Conservation (phyloP, 129 eudicot species). For the Chrysanthemum lavandulifolium region DNA sequence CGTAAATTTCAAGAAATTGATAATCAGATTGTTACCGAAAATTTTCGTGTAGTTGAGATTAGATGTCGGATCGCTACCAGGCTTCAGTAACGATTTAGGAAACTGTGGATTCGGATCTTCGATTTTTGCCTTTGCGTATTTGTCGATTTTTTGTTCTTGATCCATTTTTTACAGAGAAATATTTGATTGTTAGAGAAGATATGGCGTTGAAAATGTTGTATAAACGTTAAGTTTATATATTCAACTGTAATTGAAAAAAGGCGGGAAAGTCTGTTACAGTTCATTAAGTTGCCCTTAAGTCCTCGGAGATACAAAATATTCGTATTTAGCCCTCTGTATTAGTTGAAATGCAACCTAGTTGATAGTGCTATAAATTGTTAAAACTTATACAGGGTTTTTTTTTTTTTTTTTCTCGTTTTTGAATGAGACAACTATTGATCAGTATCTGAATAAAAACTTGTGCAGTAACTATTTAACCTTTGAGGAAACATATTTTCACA, state of each 20-base stretch:
- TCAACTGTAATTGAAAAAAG: neutral
- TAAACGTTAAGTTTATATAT: neutral
- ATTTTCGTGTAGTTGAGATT: neutral
- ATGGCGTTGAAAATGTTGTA: neutral
- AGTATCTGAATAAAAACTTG: no score
- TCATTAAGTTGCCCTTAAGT: neutral
- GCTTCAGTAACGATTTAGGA: constrained; percentile 2
- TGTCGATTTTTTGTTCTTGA: neutral
- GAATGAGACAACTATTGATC: no score
- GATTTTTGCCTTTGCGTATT: constrained; percentile 18
- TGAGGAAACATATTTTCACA: no score
- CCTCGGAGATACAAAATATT: neutral
- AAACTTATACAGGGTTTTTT: no score
- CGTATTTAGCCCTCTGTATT: constrained; percentile 11
- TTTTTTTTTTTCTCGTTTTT: no score
- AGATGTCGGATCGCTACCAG: neutral
- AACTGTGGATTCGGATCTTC: neutral
- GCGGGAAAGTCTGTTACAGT: constrained; percentile 18
- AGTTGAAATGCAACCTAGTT: no score
- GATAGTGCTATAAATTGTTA: no score
- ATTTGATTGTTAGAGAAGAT: neutral
- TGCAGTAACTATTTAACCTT: no score
- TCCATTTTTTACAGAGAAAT: neutral
- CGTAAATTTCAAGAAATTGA: neutral
- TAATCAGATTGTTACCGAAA: constrained; percentile 4